Conservation (phyloP, 352 stramenopile genomes). For the Pythium dissotocum region DNA sequence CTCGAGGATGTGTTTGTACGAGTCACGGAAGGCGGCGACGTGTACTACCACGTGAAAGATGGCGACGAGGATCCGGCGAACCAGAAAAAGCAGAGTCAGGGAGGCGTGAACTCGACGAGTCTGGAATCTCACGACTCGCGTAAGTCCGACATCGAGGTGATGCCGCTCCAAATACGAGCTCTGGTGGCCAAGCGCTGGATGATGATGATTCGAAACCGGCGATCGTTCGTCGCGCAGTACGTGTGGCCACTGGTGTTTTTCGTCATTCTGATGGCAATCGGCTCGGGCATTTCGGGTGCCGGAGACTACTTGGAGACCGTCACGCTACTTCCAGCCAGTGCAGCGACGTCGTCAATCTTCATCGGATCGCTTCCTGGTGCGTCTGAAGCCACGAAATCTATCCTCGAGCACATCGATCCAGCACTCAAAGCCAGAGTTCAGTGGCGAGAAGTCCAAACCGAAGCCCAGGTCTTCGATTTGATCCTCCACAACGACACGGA, state of each 20-base stretch:
- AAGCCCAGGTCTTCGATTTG: constrained; percentile 38
- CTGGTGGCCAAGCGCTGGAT: constrained; percentile 59
- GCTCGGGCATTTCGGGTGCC: constrained; percentile 38
- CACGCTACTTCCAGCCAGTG: constrained; percentile 45
- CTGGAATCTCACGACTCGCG: neutral
- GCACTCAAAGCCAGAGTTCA: constrained; percentile 8
- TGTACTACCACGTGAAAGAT: constrained; percentile 75
- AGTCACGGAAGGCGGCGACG: constrained; percentile 82
- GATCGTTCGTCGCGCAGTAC: constrained; percentile 64
- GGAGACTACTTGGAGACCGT: constrained; percentile 45
- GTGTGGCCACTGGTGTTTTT: constrained; percentile 70
- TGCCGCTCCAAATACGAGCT: constrained; percentile 48
- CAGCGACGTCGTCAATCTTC: constrained; percentile 43
- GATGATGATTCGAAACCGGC: constrained; percentile 59
- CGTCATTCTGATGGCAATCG: constrained; percentile 46
- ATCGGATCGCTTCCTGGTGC: constrained; percentile 28
- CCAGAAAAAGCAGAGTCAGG: neutral
- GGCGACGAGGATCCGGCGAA: constrained; percentile 24
- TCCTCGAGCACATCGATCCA: constrained; percentile 11
- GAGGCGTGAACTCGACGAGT: constrained; percentile 16
- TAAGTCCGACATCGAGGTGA: constrained; percentile 26
- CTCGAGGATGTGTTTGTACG: constrained; percentile 99
- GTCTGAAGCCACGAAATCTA: constrained; percentile 23
- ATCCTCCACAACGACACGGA: constrained; percentile 37
- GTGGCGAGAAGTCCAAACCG: constrained; percentile 24